A percentile compares a stretch with the other conserved stretches of the same genome.
Conservation (phyloP, 495 filamentous ascomycete genomes). For the Aspergillus nanangensis region DNA sequence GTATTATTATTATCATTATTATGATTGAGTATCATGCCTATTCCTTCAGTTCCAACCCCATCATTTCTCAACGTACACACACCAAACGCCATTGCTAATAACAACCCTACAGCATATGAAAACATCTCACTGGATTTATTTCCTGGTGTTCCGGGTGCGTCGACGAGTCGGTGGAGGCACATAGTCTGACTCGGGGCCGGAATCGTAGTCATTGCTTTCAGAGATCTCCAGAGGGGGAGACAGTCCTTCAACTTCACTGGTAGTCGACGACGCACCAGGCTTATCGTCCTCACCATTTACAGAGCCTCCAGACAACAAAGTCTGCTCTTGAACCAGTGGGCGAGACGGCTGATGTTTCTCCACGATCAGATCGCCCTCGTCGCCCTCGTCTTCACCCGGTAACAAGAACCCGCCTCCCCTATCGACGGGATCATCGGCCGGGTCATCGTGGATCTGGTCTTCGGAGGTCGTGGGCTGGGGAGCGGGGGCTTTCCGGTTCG, state of each 20-base stretch:
- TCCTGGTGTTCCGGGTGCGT: slow-evolving; percentile 15
- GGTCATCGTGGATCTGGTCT: slow-evolving; percentile 1
- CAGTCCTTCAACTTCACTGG: slow-evolving; percentile 4
- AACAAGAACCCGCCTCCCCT: slow-evolving; percentile 16
- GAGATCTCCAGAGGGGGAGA: slow-evolving; percentile 7
- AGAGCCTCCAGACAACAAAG: background rate
- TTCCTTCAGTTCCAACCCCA: background rate
- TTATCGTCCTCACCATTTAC: background rate
- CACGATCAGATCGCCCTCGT: slow-evolving; percentile 9
- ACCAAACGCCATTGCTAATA: background rate
- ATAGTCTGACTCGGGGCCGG: slow-evolving; percentile 10
- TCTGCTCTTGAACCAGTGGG: background rate
- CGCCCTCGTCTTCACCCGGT: slow-evolving; percentile 12
- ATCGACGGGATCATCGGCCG: slow-evolving; percentile 21
- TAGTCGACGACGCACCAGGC: background rate
- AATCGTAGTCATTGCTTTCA: background rate
- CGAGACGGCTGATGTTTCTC: slow-evolving; percentile 5
- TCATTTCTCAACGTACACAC: too few species aligned
- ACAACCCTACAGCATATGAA: background rate
- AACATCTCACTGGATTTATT: background rate
- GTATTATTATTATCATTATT: too few species aligned
- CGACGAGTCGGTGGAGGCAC: slow-evolving; percentile 20
- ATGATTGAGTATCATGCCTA: background rate
- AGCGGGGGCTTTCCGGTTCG: background rate
- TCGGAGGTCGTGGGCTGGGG: slow-evolving; percentile 4